These are phyloP conservation scores for Botrytis medusae DNA, from an alignment of 2,329 filamentous ascomycete genomes.

Conservation along the genomic window DNA sequence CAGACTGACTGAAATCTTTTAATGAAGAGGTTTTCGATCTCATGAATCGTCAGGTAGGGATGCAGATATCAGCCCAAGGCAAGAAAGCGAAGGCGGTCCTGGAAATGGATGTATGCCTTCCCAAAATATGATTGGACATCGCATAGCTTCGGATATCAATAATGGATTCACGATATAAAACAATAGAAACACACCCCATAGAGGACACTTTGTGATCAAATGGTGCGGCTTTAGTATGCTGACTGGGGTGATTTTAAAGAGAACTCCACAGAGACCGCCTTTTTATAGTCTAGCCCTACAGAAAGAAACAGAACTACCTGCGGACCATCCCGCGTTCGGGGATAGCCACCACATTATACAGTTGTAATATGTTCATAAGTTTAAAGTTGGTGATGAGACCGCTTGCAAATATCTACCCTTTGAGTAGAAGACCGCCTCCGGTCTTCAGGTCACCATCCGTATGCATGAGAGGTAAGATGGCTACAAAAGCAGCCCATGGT, in stretches of 20 bases:
- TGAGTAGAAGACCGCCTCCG: not conserved
- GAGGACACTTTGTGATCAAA: fast-evolving
- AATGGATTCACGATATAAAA: not conserved
- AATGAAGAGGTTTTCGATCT: not conserved
- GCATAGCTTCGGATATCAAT: not conserved
- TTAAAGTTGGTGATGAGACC: not conserved
- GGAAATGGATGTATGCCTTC: not conserved
- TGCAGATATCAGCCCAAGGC: not conserved
- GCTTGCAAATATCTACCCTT: not conserved
- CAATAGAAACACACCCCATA: not conserved
- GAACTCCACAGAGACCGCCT: not conserved
- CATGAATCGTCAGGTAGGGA: not conserved
- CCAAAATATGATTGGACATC: not conserved
- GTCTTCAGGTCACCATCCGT: not conserved
- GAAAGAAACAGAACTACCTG: not conserved
- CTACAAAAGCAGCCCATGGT: not conserved
- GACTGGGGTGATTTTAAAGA: not conserved
- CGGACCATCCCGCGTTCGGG: not conserved
- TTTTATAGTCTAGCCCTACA: not conserved
- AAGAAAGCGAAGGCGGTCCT: slow-evolving; percentile 18
- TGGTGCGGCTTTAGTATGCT: not conserved
- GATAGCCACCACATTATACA: not conserved
- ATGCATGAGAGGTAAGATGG: not conserved
- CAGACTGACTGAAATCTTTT: not conserved
- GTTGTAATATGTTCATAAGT: not conserved